Evolutionary conservation across 179 eudicot genomes (phyloP).

Genomic region (Heliamphora pulchella): DNA sequence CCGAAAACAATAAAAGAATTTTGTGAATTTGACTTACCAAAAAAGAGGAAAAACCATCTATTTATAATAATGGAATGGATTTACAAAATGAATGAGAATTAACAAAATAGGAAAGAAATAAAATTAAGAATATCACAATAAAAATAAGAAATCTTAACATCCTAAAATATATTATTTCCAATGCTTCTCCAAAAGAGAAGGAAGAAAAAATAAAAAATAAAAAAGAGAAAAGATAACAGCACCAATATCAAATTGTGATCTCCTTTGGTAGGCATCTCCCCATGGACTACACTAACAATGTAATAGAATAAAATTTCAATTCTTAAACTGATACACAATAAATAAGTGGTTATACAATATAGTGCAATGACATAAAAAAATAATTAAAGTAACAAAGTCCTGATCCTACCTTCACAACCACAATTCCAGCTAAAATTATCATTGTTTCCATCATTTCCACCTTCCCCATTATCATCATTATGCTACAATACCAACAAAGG

Average conservation of each 20-base stretch:
- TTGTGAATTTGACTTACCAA: too few species aligned
- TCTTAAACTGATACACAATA: not conserved
- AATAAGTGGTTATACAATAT: not conserved
- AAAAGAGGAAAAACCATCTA: too few species aligned
- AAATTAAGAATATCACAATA: too few species aligned
- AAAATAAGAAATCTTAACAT: too few species aligned
- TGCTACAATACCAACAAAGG: conserved; percentile 41
- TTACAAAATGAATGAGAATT: too few species aligned
- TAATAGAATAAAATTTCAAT: not conserved
- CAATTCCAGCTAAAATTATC: conserved; percentile 98
- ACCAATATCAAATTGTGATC: not conserved
- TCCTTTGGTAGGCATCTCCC: not conserved
- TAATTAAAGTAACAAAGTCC: not conserved
- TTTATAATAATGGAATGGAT: too few species aligned
- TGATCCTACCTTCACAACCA: conserved; percentile 73
- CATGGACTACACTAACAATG: not conserved
- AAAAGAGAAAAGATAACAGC: not conserved
- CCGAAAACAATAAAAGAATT: too few species aligned
- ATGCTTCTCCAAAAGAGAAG: too few species aligned
- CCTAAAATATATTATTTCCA: too few species aligned
- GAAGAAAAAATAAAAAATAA: too few species aligned
- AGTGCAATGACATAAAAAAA: not conserved
- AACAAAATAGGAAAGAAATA: too few species aligned
- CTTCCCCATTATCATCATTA: conserved; percentile 90
- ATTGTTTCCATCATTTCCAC: conserved; percentile 94